Percentiles rank a stretch among this genome's conserved stretches.
Evolutionary conservation across 768 basidiomycete genomes (phyloP).

Genomic region (Tephrocybe rancida): DNA sequence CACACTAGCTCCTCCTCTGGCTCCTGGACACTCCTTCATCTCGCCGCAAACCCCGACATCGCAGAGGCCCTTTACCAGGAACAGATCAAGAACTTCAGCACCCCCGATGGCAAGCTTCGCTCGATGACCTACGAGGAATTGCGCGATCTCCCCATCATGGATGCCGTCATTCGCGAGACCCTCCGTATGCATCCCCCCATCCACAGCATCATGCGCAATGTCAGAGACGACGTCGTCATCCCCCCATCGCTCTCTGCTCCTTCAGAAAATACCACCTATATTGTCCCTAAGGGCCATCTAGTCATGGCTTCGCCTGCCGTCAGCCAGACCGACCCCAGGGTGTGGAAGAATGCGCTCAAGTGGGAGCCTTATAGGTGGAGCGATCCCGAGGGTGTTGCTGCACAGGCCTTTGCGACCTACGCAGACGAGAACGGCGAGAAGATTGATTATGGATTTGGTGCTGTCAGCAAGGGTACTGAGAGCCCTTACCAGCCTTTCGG

Average conservation of each 20-base stretch:
- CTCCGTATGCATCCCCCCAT: constrained; percentile 94
- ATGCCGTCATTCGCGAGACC: constrained; percentile 91
- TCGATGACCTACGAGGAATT: constrained; percentile 86
- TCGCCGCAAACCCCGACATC: constrained; percentile 75
- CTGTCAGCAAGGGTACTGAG: constrained; percentile 94
- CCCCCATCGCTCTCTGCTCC: constrained; percentile 82
- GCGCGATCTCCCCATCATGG: constrained; percentile 79
- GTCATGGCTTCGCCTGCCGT: constrained; percentile 89
- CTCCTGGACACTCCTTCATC: constrained; percentile 88
- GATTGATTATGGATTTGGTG: constrained; percentile 95
- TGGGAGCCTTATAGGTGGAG: constrained; percentile 90
- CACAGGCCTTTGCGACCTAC: constrained; percentile 76
- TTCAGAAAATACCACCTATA: constrained; percentile 69
- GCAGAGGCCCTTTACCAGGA: constrained; percentile 88
- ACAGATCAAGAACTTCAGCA: constrained; percentile 80
- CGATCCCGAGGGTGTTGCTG: constrained; percentile 81
- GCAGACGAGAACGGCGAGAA: constrained; percentile 80
- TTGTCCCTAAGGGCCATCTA: constrained; percentile 89
- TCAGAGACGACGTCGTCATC: constrained; percentile 82
- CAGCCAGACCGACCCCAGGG: constrained; percentile 79
- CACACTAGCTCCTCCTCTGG: constrained; percentile 95
- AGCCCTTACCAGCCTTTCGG: constrained; percentile 98
- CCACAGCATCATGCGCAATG: constrained; percentile 93
- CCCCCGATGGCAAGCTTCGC: constrained; percentile 78
- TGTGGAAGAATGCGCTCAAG: constrained; percentile 72